Percentiles rank a stretch among this genome's conserved stretches.
phyloP scores from a whole-genome alignment of 345 rosid genomes.

The Cochlearia excelsa region DNA sequence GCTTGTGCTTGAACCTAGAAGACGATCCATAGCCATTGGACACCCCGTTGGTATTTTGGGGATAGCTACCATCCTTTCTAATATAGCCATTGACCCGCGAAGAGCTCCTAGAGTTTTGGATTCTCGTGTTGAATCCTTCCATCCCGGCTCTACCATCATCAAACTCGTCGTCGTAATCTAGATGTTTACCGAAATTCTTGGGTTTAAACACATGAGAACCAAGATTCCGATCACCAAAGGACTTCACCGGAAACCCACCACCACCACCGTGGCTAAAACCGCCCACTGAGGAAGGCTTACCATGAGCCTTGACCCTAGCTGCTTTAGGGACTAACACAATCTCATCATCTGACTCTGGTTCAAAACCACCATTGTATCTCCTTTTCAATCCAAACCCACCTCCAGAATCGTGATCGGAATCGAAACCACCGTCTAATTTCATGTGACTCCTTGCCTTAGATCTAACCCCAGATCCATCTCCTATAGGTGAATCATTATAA shows the following conservation, averaged over 20 bases:
- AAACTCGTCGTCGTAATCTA: slow-evolving; percentile 32
- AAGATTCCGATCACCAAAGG: slow-evolving; percentile 48
- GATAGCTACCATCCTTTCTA: slow-evolving; percentile 31
- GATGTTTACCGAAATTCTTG: slow-evolving; percentile 31
- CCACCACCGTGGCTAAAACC: slow-evolving; percentile 29
- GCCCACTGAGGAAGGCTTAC: slow-evolving; percentile 26
- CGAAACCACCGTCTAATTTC: slow-evolving; percentile 39
- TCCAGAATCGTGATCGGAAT: slow-evolving; percentile 37
- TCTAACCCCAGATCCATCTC: slow-evolving; percentile 38
- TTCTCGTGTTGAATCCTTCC: slow-evolving; percentile 32
- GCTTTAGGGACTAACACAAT: slow-evolving; percentile 36
- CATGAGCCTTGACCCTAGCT: slow-evolving; percentile 31
- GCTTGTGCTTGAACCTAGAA: slow-evolving; percentile 37
- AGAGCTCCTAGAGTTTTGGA: slow-evolving; percentile 30
- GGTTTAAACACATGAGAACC: slow-evolving; percentile 37
- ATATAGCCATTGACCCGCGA: slow-evolving; percentile 14
- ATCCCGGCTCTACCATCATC: slow-evolving; percentile 23
- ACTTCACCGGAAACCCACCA: slow-evolving; percentile 48
- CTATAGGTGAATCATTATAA: slow-evolving; percentile 32
- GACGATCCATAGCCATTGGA: slow-evolving; percentile 40
- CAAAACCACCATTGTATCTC: slow-evolving; percentile 38
- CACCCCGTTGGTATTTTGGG: slow-evolving; percentile 13
- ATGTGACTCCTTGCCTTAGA: slow-evolving; percentile 37
- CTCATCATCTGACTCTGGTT: slow-evolving; percentile 36
- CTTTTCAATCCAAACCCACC: slow-evolving; percentile 38